Percentiles rank a stretch among this genome's conserved stretches.
These are phyloP conservation scores for Exophiala sp. DNA, from an alignment of 2,329 filamentous ascomycete genomes.

Conservation along the genomic window DNA sequence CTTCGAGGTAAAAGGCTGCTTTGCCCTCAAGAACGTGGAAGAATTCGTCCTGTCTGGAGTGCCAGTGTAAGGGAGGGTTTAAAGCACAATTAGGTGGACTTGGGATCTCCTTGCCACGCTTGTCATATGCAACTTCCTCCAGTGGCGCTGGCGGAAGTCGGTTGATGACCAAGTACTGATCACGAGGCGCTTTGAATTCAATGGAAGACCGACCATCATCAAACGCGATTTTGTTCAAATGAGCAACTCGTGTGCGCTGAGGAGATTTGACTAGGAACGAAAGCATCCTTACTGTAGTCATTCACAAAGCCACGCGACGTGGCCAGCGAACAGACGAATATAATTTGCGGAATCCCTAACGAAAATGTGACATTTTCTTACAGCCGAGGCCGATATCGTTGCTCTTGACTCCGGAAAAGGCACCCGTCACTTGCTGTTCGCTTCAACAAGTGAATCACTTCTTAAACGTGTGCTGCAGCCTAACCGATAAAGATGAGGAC, in stretches of 20 bases:
- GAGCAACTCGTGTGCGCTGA: slow-evolving; percentile 1
- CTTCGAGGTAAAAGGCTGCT: slow-evolving; percentile 8
- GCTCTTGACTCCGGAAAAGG: no score
- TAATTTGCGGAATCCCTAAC: no score
- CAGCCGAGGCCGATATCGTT: no score
- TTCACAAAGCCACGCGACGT: no score
- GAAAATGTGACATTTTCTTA: no score
- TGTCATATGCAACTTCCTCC: background rate
- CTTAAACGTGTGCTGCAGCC: no score
- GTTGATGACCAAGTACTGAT: slow-evolving; percentile 7
- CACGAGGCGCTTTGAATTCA: slow-evolving; percentile 1
- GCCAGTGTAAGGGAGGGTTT: slow-evolving; percentile 12
- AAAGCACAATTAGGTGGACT: slow-evolving; percentile 8
- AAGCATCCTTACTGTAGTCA: background rate
- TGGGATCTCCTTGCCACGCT: background rate
- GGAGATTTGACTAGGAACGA: background rate
- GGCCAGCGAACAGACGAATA: no score
- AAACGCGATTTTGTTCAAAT: slow-evolving; percentile 9
- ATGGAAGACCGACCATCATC: slow-evolving; percentile 10
- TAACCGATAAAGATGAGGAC: no score
- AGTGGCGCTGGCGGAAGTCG: slow-evolving; percentile 4
- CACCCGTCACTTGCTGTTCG: no score
- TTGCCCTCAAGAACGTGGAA: slow-evolving; percentile 11
- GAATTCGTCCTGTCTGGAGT: slow-evolving; percentile 12
- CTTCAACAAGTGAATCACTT: no score